Conservation (phyloP, 371 early-diverging fungal species). For the Parasitella parasitica region DNA sequence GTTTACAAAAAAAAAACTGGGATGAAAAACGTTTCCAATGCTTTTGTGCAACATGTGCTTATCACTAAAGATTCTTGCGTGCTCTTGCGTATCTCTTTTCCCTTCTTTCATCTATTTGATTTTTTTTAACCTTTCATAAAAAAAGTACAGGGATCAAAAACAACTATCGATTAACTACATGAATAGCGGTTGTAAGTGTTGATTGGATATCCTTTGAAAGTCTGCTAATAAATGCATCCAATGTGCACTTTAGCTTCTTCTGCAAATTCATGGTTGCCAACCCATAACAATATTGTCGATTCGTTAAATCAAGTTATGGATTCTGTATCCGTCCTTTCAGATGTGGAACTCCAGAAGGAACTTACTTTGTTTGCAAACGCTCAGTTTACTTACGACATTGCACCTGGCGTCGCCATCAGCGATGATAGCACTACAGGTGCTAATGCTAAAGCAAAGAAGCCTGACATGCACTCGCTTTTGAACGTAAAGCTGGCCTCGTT, state of each 20-base stretch:
- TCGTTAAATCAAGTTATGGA: slow-evolving; percentile 39
- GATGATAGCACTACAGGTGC: slow-evolving; percentile 28
- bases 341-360: slow-evolving; percentile 38
- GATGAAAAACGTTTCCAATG: not conserved
- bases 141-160: slow-evolving; percentile 6
- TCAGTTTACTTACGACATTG: slow-evolving; percentile 54
- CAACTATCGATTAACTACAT: not conserved
- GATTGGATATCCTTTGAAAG: not conserved
- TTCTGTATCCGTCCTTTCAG: slow-evolving; percentile 34
- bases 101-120: slow-evolving; percentile 1
- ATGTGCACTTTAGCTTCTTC: slow-evolving; percentile 7
- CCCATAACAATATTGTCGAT: slow-evolving; percentile 20
- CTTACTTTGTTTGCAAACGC: slow-evolving; percentile 52
- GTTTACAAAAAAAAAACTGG: no score
- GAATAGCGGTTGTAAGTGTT: slow-evolving; percentile 15
- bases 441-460: not conserved
- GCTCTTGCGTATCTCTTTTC: slow-evolving; percentile 16
- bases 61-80: slow-evolving; percentile 12
- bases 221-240: no score
- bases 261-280: slow-evolving; percentile 5
- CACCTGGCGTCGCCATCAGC: slow-evolving; percentile 45
- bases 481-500: slow-evolving; percentile 25
- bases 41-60: slow-evolving; percentile 16
- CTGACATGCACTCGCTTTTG: slow-evolving; percentile 23
- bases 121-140: slow-evolving; percentile 1